Evolutionary conservation across 768 basidiomycete genomes (phyloP).

Genomic region (Leccinum incarnatum): DNA sequence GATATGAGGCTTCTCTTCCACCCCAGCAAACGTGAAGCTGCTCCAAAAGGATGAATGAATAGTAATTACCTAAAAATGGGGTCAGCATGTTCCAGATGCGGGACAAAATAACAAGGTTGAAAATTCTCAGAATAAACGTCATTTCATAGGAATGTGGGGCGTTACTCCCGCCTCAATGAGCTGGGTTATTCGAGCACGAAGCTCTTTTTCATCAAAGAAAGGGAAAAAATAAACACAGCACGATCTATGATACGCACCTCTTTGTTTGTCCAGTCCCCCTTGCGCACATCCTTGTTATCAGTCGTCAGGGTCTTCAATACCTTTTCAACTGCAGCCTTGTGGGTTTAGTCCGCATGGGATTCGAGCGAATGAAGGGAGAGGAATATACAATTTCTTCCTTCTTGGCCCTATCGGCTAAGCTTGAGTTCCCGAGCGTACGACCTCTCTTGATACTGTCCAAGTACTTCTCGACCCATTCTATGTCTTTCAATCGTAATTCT

Average conservation of each 20-base stretch:
- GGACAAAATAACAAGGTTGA: not conserved
- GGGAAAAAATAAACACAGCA: slow-evolving; percentile 2
- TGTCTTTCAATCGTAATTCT: slow-evolving; percentile 94
- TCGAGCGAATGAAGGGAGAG: not conserved
- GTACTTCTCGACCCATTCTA: slow-evolving; percentile 96
- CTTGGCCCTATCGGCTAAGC: slow-evolving; percentile 89
- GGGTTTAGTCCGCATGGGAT: slow-evolving; percentile 14
- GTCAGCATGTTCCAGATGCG: slow-evolving; percentile 7
- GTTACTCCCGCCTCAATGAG: slow-evolving; percentile 95
- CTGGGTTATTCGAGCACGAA: slow-evolving; percentile 84
- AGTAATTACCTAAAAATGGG: slow-evolving; percentile 21
- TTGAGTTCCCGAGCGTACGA: slow-evolving; percentile 67
- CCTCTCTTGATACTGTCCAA: slow-evolving; percentile 77
- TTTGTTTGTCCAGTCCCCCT: slow-evolving; percentile 93
- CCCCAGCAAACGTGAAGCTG: slow-evolving; percentile 72
- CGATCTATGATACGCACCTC: slow-evolving; percentile 59
- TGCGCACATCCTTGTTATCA: slow-evolving; percentile 87
- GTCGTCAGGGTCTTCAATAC: slow-evolving; percentile 73
- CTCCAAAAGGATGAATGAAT: slow-evolving; percentile 32
- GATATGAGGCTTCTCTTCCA: slow-evolving; percentile 76
- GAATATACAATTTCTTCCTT: slow-evolving; percentile 89
- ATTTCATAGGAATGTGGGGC: slow-evolving; percentile 77
- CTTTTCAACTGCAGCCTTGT: slow-evolving; percentile 81
- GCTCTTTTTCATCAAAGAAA: slow-evolving; percentile 73
- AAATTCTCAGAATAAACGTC: slow-evolving; percentile 41